phyloP scores from a whole-genome alignment of 768 basidiomycete genomes.

The Lentinula raphanica region DNA sequence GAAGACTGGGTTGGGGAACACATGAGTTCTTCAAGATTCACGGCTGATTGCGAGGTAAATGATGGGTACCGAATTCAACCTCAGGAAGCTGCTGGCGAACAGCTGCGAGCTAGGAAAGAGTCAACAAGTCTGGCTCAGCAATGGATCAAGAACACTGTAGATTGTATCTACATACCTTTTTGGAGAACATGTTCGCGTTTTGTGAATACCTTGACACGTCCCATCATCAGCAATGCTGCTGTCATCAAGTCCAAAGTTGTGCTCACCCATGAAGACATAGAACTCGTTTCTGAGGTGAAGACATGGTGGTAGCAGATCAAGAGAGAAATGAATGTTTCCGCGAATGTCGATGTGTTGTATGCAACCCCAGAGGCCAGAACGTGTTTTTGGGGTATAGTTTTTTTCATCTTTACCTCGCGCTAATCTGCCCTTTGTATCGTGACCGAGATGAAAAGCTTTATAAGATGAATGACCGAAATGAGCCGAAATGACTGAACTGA shows the following conservation, averaged over 20 bases:
- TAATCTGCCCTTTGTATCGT: neutral
- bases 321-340: neutral
- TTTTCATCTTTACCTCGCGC: neutral
- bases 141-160: neutral
- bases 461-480: neutral
- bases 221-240: neutral
- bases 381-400: neutral
- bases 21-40: too few relatives aligned
- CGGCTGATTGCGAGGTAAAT: too few relatives aligned
- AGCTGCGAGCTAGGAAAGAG: constrained; percentile 4
- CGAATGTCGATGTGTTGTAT: neutral
- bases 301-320: constrained; percentile 1
- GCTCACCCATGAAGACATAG: constrained; percentile 5
- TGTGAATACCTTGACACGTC: neutral
- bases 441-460: neutral
- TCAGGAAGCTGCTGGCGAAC: neutral
- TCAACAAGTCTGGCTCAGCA: neutral
- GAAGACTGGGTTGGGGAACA: constrained; percentile 49
- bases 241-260: neutral
- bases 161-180: neutral
- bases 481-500: too few relatives aligned
- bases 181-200: constrained; percentile 1
- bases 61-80: neutral
- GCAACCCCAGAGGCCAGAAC: neutral
- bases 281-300: constrained; percentile 2